Conservation (phyloP, 352 stramenopile genomes). For the Globisporangium abappressorium region DNA sequence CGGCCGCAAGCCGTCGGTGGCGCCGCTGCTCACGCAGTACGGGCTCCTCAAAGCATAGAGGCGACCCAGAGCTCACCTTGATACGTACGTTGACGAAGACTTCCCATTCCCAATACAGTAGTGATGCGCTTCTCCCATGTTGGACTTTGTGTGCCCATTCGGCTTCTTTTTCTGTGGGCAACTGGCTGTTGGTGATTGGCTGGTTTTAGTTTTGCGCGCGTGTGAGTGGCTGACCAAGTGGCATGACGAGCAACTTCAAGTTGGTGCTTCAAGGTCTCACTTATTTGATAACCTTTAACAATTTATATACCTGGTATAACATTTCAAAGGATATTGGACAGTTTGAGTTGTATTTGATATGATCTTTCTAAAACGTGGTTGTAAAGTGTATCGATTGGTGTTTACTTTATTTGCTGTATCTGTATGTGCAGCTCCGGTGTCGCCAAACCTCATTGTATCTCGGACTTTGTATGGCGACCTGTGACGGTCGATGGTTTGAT, state of each 20-base stretch:
- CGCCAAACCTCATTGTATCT: not conserved
- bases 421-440: not conserved
- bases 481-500: not conserved
- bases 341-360: not conserved
- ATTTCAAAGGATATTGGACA: not conserved
- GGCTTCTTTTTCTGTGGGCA: not conserved
- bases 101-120: not conserved
- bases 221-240: constrained; percentile 10
- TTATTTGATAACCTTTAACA: not conserved
- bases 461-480: not conserved
- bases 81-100: not conserved
- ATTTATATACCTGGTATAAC: not conserved
- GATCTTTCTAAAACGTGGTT: not conserved
- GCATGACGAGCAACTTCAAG: constrained; percentile 11
- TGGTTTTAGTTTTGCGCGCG: constrained; percentile 13
- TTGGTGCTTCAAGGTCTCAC: constrained; percentile 7
- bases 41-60: constrained; percentile 55
- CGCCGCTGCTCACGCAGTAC: constrained; percentile 94
- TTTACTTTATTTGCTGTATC: not conserved
- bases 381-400: not conserved
- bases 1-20: constrained; percentile 91
- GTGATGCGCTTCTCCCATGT: not conserved
- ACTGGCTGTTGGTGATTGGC: not conserved
- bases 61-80: not conserved
- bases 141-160: not conserved